These are phyloP conservation scores for Testicularia cyperi DNA, from an alignment of 1,284 basidiomycete species.

Conservation along the genomic window DNA sequence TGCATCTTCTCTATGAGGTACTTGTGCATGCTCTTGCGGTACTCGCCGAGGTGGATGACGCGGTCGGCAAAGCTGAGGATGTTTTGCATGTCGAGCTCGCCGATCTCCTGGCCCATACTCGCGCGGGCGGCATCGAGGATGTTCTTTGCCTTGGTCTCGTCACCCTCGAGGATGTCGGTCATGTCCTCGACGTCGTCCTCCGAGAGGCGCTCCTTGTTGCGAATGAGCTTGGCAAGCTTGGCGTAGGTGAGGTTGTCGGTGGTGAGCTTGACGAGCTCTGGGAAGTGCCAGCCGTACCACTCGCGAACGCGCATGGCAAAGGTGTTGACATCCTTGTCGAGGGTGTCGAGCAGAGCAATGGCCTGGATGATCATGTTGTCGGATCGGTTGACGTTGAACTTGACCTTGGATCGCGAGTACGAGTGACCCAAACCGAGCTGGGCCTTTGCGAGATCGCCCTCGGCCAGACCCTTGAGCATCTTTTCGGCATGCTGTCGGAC, in stretches of 20 bases:
- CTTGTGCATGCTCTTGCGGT: slow-evolving; percentile 84
- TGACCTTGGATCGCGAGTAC: slow-evolving; percentile 92
- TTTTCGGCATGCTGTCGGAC: slow-evolving; percentile 89
- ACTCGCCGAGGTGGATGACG: slow-evolving; percentile 87
- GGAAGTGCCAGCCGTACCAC: slow-evolving; percentile 99
- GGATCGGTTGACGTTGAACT: slow-evolving; percentile 96
- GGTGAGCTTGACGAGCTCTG: slow-evolving; percentile 90
- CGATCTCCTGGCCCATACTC: slow-evolving; percentile 91
- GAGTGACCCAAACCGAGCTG: slow-evolving; percentile 91
- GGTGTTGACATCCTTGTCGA: slow-evolving; percentile 99
- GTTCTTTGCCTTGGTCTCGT: slow-evolving; percentile 84
- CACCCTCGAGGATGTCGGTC: slow-evolving; percentile 79
- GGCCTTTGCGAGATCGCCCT: slow-evolving; percentile 85
- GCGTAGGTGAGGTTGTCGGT: slow-evolving; percentile 96
- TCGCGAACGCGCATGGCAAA: slow-evolving; percentile 98
- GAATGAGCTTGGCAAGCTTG: slow-evolving; percentile 81
- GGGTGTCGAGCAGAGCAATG: slow-evolving; percentile 94
- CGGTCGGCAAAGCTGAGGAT: slow-evolving; percentile 88
- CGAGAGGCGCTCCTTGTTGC: slow-evolving; percentile 71
- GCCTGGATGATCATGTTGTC: slow-evolving; percentile 99
- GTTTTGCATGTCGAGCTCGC: slow-evolving; percentile 93
- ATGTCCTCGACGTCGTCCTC: slow-evolving; percentile 78
- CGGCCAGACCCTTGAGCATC: slow-evolving; percentile 80
- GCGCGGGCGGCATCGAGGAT: slow-evolving; percentile 89
- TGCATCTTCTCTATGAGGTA: slow-evolving; percentile 99